phyloP scores from a whole-genome alignment of 495 filamentous ascomycete genomes.

The Aspergillus cavernicola region DNA sequence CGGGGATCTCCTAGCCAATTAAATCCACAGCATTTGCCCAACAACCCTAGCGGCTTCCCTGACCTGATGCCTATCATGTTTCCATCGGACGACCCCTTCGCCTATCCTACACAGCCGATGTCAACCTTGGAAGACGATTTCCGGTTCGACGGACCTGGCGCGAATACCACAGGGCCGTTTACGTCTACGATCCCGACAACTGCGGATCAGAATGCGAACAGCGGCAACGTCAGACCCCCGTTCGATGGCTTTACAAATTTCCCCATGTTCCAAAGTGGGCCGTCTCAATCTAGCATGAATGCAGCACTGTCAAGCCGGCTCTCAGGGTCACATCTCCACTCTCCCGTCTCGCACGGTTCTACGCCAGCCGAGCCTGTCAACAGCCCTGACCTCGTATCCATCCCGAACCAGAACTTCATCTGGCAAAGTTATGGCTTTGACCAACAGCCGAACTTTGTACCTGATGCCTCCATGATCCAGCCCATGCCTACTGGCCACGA shows the following conservation, averaged over 20 bases:
- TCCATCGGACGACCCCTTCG: constrained; percentile 82
- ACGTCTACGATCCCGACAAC: constrained; percentile 17
- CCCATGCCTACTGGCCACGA: constrained; percentile 17
- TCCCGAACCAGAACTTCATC: constrained; percentile 44
- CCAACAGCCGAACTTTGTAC: constrained; percentile 24
- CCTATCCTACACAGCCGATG: constrained; percentile 82
- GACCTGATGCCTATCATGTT: constrained; percentile 92
- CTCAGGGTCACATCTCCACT: constrained; percentile 29
- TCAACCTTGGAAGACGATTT: constrained; percentile 56
- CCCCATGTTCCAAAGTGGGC: constrained; percentile 22
- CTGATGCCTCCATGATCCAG: constrained; percentile 20
- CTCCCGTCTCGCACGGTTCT: constrained; percentile 33
- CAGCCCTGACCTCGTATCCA: constrained; percentile 45
- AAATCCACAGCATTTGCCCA: constrained; percentile 32
- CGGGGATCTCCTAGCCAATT: constrained; percentile 17
- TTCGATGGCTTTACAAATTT: constrained; percentile 32
- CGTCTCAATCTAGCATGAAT: constrained; percentile 19
- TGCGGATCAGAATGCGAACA: constrained; percentile 15
- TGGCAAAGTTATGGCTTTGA: constrained; percentile 43
- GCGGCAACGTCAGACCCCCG: constrained; percentile 11
- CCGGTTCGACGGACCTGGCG: constrained; percentile 24
- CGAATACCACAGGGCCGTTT: constrained; percentile 6
- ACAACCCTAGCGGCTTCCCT: constrained; percentile 45
- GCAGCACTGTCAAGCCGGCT: constrained; percentile 30
- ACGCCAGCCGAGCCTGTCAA: constrained; percentile 34